Evolutionary conservation across 805 yeast species (phyloP).

Genomic region (Cyberlindnera veronae): DNA sequence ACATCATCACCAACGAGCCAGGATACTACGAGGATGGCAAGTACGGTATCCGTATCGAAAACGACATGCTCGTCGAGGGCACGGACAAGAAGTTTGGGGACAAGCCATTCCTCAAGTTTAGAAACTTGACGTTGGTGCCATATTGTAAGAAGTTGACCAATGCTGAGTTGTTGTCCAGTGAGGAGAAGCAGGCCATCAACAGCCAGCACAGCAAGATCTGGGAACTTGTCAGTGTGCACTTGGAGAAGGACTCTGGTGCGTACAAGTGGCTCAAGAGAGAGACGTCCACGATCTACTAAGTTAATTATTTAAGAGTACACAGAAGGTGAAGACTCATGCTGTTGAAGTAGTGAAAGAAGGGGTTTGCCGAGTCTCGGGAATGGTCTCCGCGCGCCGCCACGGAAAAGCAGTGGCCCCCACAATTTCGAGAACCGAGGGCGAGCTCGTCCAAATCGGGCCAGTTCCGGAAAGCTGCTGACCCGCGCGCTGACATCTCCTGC

Average conservation of each 20-base stretch:
- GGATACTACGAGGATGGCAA: conserved; percentile 90
- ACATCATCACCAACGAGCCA: conserved; percentile 86
- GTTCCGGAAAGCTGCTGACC: conserved; percentile 1
- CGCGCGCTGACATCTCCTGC: conserved; percentile 6
- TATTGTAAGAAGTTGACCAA: conserved; percentile 77
- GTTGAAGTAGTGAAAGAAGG: not conserved
- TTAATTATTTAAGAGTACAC: not conserved
- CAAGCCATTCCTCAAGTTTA: conserved; percentile 61
- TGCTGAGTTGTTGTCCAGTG: conserved; percentile 45
- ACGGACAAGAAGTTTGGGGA: conserved; percentile 49
- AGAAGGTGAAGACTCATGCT: not conserved
- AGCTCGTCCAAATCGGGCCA: too few species aligned
- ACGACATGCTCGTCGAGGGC: conserved; percentile 59
- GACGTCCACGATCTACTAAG: conserved; percentile 29
- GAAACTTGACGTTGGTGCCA: conserved; percentile 83
- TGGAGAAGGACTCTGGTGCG: conserved; percentile 59
- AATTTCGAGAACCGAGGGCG: too few species aligned
- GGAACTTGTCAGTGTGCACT: conserved; percentile 43
- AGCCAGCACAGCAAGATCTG: conserved; percentile 58
- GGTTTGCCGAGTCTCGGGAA: too few species aligned
- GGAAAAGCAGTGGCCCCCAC: too few species aligned
- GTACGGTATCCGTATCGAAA: conserved; percentile 87
- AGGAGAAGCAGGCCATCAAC: conserved; percentile 70
- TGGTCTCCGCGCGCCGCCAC: too few species aligned
- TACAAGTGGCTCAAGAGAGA: conserved; percentile 71